These are phyloP conservation scores for Kurtzmaniella natalensis DNA, from an alignment of 1,139 yeast species.

Conservation along the genomic window DNA sequence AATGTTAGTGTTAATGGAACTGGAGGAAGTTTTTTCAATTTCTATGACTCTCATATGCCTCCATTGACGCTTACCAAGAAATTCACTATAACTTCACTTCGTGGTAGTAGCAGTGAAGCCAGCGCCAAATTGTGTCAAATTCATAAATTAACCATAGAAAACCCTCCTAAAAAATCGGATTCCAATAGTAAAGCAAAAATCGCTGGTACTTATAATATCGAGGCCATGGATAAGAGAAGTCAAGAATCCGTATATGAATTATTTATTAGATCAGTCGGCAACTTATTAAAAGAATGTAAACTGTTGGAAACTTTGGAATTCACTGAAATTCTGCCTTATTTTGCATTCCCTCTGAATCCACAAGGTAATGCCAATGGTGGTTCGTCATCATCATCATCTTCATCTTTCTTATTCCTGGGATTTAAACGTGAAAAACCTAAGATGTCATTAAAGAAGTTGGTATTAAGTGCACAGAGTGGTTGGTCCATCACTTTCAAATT, in stretches of 20 bases:
- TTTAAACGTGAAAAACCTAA: slow-evolving; percentile 16
- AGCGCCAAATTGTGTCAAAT: slow-evolving; percentile 16
- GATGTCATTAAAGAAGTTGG: slow-evolving; percentile 20
- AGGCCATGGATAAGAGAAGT: slow-evolving; percentile 15
- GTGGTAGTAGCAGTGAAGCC: slow-evolving; percentile 25
- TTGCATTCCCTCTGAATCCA: slow-evolving; percentile 36
- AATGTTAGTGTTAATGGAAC: slow-evolving; percentile 22
- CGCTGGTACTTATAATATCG: slow-evolving; percentile 38
- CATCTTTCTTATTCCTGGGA: slow-evolving; percentile 6
- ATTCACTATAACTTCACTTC: slow-evolving; percentile 18
- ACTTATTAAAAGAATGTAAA: slow-evolving; percentile 27
- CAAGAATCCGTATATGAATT: slow-evolving; percentile 21
- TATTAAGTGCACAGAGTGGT: slow-evolving; percentile 40
- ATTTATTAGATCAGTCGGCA: slow-evolving; percentile 20
- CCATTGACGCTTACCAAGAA: slow-evolving; percentile 12
- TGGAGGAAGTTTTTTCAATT: slow-evolving; percentile 23
- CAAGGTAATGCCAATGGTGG: slow-evolving; percentile 3
- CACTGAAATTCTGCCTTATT: slow-evolving; percentile 48
- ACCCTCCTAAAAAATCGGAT: slow-evolving; percentile 30
- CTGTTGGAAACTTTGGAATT: slow-evolving; percentile 28
- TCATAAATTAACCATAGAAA: slow-evolving; percentile 21
- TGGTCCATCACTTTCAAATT: slow-evolving; percentile 48
- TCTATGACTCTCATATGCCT: slow-evolving; percentile 26
- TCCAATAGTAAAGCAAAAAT: slow-evolving; percentile 25
- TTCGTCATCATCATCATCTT: slow-evolving; percentile 7